Evolutionary conservation across 1,139 yeast genomes (phyloP).

Genomic region (Suzukiozyma palmioleophila): DNA sequence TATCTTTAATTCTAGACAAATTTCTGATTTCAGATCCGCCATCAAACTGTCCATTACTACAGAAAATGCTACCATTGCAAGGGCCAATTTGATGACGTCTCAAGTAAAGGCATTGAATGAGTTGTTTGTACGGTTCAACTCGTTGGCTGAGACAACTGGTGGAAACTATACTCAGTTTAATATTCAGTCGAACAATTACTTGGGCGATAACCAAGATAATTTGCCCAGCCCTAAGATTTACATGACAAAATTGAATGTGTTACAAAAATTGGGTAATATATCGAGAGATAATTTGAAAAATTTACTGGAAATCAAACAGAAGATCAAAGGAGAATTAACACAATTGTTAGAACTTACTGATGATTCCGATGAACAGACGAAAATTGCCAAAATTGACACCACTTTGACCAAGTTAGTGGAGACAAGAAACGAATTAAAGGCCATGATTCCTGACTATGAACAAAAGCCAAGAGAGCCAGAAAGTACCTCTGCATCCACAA

Average conservation of each 20-base stretch:
- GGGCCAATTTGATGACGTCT: slow-evolving; percentile 22
- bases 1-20: slow-evolving; percentile 46
- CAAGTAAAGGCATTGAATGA: slow-evolving; percentile 38
- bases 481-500: slow-evolving; percentile 6
- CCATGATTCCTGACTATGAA: slow-evolving; percentile 24
- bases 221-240: slow-evolving; percentile 51
- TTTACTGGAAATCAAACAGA: slow-evolving; percentile 34
- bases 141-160: slow-evolving; percentile 28
- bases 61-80: slow-evolving; percentile 4
- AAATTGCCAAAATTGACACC: slow-evolving; percentile 36
- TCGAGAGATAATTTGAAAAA: slow-evolving; percentile 34
- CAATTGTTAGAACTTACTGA: slow-evolving; percentile 20
- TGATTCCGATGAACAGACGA: slow-evolving; percentile 13
- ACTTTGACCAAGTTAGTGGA: slow-evolving; percentile 32
- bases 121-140: slow-evolving; percentile 25
- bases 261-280: slow-evolving; percentile 39
- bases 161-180: slow-evolving; percentile 41
- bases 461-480: slow-evolving; percentile 15
- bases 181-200: slow-evolving; percentile 37
- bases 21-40: slow-evolving; percentile 38
- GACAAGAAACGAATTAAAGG: slow-evolving; percentile 44
- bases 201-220: slow-evolving; percentile 43
- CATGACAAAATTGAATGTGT: slow-evolving; percentile 39
- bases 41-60: slow-evolving; percentile 19
- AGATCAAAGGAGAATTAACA: slow-evolving; percentile 39